Percentiles rank a stretch among this genome's conserved stretches.
phyloP scores from a whole-genome alignment of 495 filamentous ascomycete genomes.

The Chaetomidium leptoderma region DNA sequence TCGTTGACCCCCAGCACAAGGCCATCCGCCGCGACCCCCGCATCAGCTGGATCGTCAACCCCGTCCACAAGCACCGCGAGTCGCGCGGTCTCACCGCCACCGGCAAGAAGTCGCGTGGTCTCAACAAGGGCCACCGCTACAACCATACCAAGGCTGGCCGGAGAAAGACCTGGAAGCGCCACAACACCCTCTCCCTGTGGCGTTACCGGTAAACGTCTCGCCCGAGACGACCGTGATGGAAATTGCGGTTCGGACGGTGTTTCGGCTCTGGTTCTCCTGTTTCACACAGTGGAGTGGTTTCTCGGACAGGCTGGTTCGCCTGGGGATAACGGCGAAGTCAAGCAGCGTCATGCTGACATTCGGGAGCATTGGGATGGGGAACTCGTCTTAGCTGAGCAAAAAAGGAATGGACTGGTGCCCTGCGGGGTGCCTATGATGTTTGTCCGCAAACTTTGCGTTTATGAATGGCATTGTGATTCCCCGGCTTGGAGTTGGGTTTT shows the following conservation, averaged over 20 bases:
- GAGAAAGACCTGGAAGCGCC: slow-evolving; percentile 99
- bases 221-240: slow-evolving; percentile 16
- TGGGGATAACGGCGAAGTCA: slow-evolving; percentile 14
- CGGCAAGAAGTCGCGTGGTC: slow-evolving; percentile 97
- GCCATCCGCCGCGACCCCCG: slow-evolving; percentile 97
- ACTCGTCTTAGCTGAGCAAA: slow-evolving; percentile 23
- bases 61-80: slow-evolving; percentile 99
- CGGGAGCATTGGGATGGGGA: slow-evolving; percentile 22
- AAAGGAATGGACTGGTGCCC: slow-evolving; percentile 29
- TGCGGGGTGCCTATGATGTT: slow-evolving; percentile 14
- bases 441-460: slow-evolving; percentile 20
- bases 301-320: slow-evolving; percentile 19
- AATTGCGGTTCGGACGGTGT: slow-evolving; percentile 12
- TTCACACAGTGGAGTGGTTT: slow-evolving; percentile 19
- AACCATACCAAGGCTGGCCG: slow-evolving; percentile 94
- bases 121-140: slow-evolving; percentile 97
- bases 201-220: slow-evolving; percentile 60
- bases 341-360: slow-evolving; percentile 16
- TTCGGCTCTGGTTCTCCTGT: slow-evolving; percentile 28
- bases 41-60: slow-evolving; percentile 99
- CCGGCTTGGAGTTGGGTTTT: slow-evolving; percentile 14
- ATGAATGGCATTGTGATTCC: slow-evolving; percentile 17
- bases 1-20: slow-evolving; percentile 99
- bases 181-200: slow-evolving; percentile 97
- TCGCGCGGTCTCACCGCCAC: slow-evolving; percentile 91